Percentiles rank a stretch among this genome's conserved stretches.
phyloP scores from a whole-genome alignment of 129 eudicot species.

The Solidago caesia region DNA sequence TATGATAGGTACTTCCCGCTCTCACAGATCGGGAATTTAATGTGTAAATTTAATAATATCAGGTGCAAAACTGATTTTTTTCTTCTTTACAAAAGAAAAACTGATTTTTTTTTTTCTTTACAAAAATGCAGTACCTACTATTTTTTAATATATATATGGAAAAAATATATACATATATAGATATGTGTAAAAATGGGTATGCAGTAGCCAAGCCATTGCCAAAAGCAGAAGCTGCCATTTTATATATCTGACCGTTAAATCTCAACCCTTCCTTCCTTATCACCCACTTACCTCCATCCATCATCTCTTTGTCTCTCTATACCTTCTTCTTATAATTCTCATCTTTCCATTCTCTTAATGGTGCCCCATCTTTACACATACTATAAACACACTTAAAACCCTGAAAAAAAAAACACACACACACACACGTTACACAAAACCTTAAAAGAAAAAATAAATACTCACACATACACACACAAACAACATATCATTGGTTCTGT shows the following conservation, averaged over 20 bases:
- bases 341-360: slow-evolving; percentile 31
- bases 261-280: slow-evolving; percentile 99
- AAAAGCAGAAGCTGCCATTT: slow-evolving; percentile 62
- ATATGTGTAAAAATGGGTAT: too few relatives aligned
- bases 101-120: too few relatives aligned
- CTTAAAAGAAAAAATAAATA: slow-evolving; percentile 3
- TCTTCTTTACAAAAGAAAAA: too few relatives aligned
- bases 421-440: slow-evolving; percentile 33
- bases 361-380: slow-evolving; percentile 28
- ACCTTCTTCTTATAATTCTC: slow-evolving; percentile 24
- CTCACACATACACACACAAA: background rate
- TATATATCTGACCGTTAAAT: slow-evolving; percentile 81
- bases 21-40: too few relatives aligned
- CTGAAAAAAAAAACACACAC: slow-evolving; percentile 1
- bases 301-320: slow-evolving; percentile 20
- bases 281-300: slow-evolving; percentile 49
- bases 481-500: slow-evolving; percentile 22
- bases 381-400: slow-evolving; percentile 32
- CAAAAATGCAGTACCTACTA: too few relatives aligned
- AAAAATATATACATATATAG: too few relatives aligned
- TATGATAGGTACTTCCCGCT: too few relatives aligned
- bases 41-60: too few relatives aligned
- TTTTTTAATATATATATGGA: too few relatives aligned
- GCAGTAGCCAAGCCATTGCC: background rate
- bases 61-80: too few relatives aligned